Conservation (phyloP, 345 rosid genomes). For the Clarkia xantiana region DNA sequence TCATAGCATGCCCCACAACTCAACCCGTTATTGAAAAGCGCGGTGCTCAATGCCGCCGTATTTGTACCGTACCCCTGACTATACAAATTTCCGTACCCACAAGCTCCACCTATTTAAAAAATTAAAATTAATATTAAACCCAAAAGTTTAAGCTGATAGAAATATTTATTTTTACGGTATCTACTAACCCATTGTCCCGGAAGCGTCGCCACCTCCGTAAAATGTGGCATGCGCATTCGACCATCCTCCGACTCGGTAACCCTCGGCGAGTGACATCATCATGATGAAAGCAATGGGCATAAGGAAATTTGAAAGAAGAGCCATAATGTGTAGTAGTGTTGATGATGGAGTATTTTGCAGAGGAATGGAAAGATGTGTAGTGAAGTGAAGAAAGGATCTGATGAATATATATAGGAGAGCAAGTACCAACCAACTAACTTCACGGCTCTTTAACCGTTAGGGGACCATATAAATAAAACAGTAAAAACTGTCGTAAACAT, state of each 20-base stretch:
- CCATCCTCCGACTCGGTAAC: conserved; percentile 14
- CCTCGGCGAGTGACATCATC: conserved; percentile 29
- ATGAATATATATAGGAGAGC: conserved; percentile 1
- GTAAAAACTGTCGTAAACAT: too few relatives aligned
- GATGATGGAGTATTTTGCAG: neutral
- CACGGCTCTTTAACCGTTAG: too few relatives aligned
- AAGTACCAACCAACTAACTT: too few relatives aligned
- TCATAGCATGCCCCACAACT: conserved; percentile 62
- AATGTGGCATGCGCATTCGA: conserved; percentile 25
- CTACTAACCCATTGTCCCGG: conserved; percentile 43
- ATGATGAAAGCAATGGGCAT: conserved; percentile 29
- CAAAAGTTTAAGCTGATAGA: conserved; percentile 2
- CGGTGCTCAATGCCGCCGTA: conserved; percentile 59
- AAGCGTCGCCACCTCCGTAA: conserved; percentile 34
- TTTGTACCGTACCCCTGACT: conserved; percentile 63
- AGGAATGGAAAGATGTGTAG: conserved; percentile 4
- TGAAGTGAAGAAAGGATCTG: neutral
- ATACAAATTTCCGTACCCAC: conserved; percentile 62
- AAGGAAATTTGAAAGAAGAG: neutral
- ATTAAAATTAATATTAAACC: neutral
- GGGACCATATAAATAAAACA: too few relatives aligned
- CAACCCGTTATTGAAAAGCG: conserved; percentile 44
- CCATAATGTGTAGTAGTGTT: too few relatives aligned
- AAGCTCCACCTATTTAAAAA: conserved; percentile 40
- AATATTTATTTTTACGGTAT: too few relatives aligned